These are phyloP conservation scores for Sugiyamaella paludigena DNA, from an alignment of 1,139 yeast genomes.

Conservation along the genomic window DNA sequence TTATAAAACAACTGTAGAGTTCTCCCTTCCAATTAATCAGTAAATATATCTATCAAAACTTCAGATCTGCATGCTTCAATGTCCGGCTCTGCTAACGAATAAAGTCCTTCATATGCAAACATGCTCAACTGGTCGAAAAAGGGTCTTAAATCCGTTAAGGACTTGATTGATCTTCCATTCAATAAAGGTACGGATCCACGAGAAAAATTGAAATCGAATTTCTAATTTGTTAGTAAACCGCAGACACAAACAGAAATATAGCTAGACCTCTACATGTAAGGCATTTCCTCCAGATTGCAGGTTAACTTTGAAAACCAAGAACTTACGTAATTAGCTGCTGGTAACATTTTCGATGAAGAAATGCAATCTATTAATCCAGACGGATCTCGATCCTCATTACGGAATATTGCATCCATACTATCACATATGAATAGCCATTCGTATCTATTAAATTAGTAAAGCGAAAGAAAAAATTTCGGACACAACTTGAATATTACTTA, in stretches of 20 bases:
- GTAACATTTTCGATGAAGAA: conserved; percentile 27
- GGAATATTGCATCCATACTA: conserved; percentile 60
- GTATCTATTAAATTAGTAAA: conserved; percentile 29
- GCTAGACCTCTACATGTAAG: background rate
- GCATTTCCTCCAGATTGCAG: background rate
- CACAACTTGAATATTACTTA: conserved; percentile 25
- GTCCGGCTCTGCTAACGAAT: conserved; percentile 54
- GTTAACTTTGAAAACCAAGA: background rate
- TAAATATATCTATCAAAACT: conserved; percentile 53
- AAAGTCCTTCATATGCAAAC: conserved; percentile 69
- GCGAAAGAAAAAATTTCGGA: background rate
- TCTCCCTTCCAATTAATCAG: too few species aligned
- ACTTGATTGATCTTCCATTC: conserved; percentile 6
- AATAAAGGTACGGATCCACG: conserved; percentile 11
- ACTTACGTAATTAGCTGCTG: conserved; percentile 25
- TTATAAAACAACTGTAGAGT: too few species aligned
- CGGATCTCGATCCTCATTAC: conserved; percentile 37
- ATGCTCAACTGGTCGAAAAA: conserved; percentile 73
- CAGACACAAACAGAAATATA: conserved; percentile 2
- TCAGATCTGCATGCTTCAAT: conserved; percentile 51
- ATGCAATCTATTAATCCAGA: conserved; percentile 43
- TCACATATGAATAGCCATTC: conserved; percentile 87
- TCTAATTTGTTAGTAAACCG: conserved; percentile 12
- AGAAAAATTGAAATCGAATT: conserved; percentile 10
- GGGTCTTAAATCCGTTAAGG: conserved; percentile 47